Evolutionary conservation across 345 rosid genomes (phyloP).

Genomic region (Salix purpurea): DNA sequence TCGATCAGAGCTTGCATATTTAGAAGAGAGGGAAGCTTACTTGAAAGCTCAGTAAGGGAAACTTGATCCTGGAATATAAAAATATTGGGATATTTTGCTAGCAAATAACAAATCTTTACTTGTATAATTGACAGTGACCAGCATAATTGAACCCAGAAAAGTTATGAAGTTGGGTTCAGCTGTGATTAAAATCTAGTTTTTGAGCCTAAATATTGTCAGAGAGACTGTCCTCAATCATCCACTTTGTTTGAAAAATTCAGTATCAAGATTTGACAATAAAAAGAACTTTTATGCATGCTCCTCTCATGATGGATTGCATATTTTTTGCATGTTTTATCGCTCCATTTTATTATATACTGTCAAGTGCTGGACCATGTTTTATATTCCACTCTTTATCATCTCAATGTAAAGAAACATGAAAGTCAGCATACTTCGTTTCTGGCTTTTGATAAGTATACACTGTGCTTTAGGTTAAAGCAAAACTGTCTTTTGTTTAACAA

Average conservation of each 20-base stretch:
- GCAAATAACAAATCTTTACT: background rate
- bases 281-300: background rate
- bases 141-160: background rate
- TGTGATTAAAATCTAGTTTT: background rate
- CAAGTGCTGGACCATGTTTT: no score
- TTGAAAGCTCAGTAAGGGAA: slow-evolving; percentile 79
- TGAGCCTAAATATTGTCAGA: background rate
- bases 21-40: slow-evolving; percentile 89
- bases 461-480: background rate
- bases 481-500: background rate
- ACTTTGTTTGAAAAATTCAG: background rate
- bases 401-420: background rate
- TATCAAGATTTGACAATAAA: background rate
- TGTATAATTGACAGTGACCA: background rate
- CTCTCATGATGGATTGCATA: background rate
- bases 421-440: background rate
- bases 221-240: background rate
- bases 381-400: background rate
- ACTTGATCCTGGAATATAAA: slow-evolving; percentile 13
- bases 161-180: background rate
- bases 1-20: slow-evolving; percentile 64
- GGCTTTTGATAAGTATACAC: background rate
- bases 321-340: no score
- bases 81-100: background rate
- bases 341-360: no score